Evolutionary conservation across 768 basidiomycete species (phyloP), one percentile per base, ranked within the genome.

Genomic region (Agaricus sinodeliciosus): DNA sequence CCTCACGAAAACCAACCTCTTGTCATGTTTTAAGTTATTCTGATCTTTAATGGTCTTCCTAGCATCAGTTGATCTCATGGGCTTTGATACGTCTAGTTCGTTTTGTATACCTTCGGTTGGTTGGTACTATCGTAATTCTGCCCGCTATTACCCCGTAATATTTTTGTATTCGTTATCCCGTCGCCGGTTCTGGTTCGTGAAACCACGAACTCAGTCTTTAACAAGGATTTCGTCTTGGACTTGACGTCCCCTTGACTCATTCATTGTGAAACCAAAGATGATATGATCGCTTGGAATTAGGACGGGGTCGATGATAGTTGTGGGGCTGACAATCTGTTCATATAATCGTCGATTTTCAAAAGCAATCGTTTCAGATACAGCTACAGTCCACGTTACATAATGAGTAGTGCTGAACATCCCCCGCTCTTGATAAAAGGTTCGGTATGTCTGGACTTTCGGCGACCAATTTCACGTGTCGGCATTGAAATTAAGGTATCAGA

Each of bases 101-200:
- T 47, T 43, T 28, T 58, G 47, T 36, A 39, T 52, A 34, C 56
- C 46, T 48, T 55, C 54, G 39, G 56, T 51, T 51, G 55, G 55
- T 58, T 53, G 51, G 54, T 52, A 49, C 49, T 56, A 47, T 43
- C 47, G 50, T 49, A 28, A 49, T 46, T 55, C 53, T 59, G 54
- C 42, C 36, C 57, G 31, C 53, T 46, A 54, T 53, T 56, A 37
- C 36, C 56, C 49, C 39, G 58, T 55, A n/a, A 18, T 43, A 43
- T 48, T 54, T 59, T 51, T 59, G 47, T 54, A 47, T 54, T 54
- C 51, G 48, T 52, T 49, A 48, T 31, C 36, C 48, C 40, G 42
- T 27, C 52, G 45, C 48, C 42, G 34, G 11, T 16, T 47, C 31
- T 25, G 48, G n/a, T 43, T 31, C 18, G 9, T 43, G 43, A 13